phyloP scores from a whole-genome alignment of 306 rosid genomes.

The Fagus crenata region DNA sequence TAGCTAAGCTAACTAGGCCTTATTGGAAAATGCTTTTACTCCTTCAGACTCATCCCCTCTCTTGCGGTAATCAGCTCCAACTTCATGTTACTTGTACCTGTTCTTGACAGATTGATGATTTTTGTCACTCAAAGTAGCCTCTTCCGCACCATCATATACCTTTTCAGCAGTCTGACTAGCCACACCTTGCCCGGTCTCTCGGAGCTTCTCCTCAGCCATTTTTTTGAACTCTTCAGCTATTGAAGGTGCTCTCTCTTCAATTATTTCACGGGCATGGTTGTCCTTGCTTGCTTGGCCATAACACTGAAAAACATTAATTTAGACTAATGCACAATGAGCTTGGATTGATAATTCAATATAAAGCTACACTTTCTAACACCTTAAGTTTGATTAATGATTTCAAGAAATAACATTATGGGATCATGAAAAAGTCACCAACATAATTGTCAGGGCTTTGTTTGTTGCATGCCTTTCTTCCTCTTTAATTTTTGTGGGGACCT shows the following conservation, averaged over 20 bases:
- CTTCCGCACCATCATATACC: constrained; percentile 12
- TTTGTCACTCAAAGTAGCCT: constrained; percentile 17
- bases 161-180: constrained; percentile 24
- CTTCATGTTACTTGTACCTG: constrained; percentile 1
- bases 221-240: constrained; percentile 27
- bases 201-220: constrained; percentile 37
- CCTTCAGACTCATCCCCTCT: constrained; percentile 16
- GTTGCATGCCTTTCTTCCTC: no score
- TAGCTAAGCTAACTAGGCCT: neutral
- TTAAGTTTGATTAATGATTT: no score
- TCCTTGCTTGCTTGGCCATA: constrained; percentile 9
- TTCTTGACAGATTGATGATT: constrained; percentile 10
- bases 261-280: neutral
- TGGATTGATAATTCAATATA: neutral
- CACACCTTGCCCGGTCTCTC: constrained; percentile 6
- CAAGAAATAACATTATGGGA: no score
- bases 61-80: constrained; percentile 7
- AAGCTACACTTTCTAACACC: no score
- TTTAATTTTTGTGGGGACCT: no score
- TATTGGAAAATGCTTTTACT: neutral
- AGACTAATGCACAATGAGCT: neutral
- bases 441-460: no score
- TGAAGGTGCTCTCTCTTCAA: constrained; percentile 34
- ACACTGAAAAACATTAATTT: neutral
- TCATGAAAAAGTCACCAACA: no score